A percentile compares a stretch with the other conserved stretches of the same genome.
Evolutionary conservation across 768 basidiomycete genomes (phyloP).

Genomic region (Termitomyces sp.): DNA sequence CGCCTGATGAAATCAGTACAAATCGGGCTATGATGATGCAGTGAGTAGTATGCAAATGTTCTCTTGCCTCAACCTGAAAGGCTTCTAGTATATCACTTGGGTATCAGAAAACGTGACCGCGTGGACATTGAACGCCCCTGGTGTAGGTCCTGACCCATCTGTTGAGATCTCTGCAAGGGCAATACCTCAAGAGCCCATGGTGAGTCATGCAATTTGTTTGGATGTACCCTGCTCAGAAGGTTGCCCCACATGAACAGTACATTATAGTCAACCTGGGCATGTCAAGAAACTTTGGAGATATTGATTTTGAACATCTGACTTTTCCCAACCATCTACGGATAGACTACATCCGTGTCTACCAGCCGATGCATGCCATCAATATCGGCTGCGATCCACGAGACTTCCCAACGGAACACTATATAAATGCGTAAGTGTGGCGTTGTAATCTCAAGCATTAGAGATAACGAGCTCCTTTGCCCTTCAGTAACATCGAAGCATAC

Average conservation of each 20-base stretch:
- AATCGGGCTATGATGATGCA: conserved; percentile 53
- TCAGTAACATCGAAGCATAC: conserved; percentile 54
- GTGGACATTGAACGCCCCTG: conserved; percentile 70
- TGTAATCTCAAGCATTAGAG: too few species aligned
- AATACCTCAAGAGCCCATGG: conserved; percentile 80
- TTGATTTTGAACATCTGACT: conserved; percentile 58
- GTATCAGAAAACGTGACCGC: conserved; percentile 53
- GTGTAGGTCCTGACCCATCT: conserved; percentile 51
- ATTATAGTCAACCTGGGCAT: conserved; percentile 78
- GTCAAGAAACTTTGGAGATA: conserved; percentile 66
- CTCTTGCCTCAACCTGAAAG: background rate
- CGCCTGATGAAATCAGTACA: conserved; percentile 24
- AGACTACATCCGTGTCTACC: conserved; percentile 61
- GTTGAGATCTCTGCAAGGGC: conserved; percentile 58
- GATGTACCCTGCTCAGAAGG: background rate
- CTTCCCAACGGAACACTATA: conserved; percentile 64
- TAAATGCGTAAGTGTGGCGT: conserved; percentile 38
- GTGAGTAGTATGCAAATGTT: conserved; percentile 25
- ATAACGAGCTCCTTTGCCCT: background rate
- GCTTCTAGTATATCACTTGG: conserved; percentile 72
- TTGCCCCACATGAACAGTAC: conserved; percentile 40
- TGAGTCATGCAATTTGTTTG: conserved; percentile 23
- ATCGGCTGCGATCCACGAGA: conserved; percentile 62
- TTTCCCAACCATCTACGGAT: conserved; percentile 50
- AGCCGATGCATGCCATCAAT: conserved; percentile 45